Evolutionary conservation across 73 alveolate genomes (phyloP).

Genomic region (Blepharisma japonicum): DNA sequence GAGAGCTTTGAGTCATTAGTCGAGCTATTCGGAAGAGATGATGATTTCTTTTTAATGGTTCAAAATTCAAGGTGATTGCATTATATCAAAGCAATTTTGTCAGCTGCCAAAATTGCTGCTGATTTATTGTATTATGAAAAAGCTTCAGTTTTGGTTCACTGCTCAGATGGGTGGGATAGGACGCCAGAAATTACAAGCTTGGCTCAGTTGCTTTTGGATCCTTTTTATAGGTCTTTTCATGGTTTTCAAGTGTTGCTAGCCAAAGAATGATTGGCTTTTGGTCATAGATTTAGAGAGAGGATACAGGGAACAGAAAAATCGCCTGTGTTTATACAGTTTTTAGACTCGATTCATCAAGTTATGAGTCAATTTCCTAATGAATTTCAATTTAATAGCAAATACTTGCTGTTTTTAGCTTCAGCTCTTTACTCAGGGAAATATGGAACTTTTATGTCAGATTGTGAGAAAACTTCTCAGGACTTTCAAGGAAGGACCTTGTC

Average conservation of each 20-base stretch:
- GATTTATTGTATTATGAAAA: constrained; percentile 33
- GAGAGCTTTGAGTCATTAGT: constrained; percentile 60
- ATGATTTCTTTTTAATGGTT: constrained; percentile 32
- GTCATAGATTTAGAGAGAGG: constrained; percentile 83
- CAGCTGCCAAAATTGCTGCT: constrained; percentile 48
- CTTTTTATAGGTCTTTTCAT: constrained; percentile 86
- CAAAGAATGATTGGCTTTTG: constrained; percentile 95
- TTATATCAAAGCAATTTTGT: constrained; percentile 39
- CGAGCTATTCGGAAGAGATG: constrained; percentile 31
- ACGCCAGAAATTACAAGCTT: constrained; percentile 91
- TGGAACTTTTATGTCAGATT: constrained; percentile 90
- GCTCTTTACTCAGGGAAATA: constrained; percentile 73
- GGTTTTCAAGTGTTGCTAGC: constrained; percentile 90
- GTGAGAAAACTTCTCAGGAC: constrained; percentile 34
- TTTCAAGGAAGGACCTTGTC: not conserved
- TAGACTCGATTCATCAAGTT: constrained; percentile 89
- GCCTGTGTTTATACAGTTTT: constrained; percentile 90
- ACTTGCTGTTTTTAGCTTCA: constrained; percentile 75
- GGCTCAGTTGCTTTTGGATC: constrained; percentile 86
- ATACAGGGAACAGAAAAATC: constrained; percentile 66
- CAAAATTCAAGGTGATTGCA: constrained; percentile 46
- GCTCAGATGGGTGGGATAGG: constrained; percentile 99
- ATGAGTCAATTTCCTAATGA: constrained; percentile 72
- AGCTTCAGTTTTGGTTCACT: constrained; percentile 83
- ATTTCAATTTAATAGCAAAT: constrained; percentile 81